A percentile compares a stretch with the other conserved stretches of the same genome.
Conservation (phyloP, 2,329 filamentous ascomycete species). For the Fusarium coicis region DNA sequence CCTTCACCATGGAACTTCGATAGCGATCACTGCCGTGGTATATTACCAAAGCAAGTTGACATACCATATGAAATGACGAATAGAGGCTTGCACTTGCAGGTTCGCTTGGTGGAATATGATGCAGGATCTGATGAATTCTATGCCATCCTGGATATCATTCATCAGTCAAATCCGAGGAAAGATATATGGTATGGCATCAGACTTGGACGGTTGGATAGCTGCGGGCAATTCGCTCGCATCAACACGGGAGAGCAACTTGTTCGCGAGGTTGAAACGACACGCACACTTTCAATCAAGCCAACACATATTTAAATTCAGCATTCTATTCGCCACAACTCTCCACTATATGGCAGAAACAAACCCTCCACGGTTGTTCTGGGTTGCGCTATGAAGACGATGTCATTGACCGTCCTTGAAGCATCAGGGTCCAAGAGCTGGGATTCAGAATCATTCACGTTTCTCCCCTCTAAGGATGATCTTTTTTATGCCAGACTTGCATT, state of each 20-base stretch:
- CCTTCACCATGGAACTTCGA: neutral
- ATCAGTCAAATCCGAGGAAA: neutral
- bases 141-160: constrained; percentile 1
- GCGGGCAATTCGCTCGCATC: constrained; percentile 10
- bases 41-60: neutral
- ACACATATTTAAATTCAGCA: constrained; percentile 15
- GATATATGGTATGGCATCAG: constrained; percentile 3
- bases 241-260: neutral
- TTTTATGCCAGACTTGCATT: neutral
- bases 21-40: neutral
- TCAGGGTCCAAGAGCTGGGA: constrained; percentile 3
- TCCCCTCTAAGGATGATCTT: neutral
- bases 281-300: neutral
- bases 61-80: constrained; percentile 22
- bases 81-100: constrained; percentile 6
- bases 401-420: neutral
- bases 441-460: neutral
- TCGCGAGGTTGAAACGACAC: neutral
- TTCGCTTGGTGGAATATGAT: neutral
- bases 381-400: neutral
- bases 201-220: neutral
- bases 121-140: neutral
- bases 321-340: neutral
- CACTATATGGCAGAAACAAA: neutral
- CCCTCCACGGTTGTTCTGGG: neutral